These are phyloP conservation scores for Basipetospora chlamydospora DNA, from an alignment of 2,329 filamentous ascomycete genomes.

Conservation along the genomic window DNA sequence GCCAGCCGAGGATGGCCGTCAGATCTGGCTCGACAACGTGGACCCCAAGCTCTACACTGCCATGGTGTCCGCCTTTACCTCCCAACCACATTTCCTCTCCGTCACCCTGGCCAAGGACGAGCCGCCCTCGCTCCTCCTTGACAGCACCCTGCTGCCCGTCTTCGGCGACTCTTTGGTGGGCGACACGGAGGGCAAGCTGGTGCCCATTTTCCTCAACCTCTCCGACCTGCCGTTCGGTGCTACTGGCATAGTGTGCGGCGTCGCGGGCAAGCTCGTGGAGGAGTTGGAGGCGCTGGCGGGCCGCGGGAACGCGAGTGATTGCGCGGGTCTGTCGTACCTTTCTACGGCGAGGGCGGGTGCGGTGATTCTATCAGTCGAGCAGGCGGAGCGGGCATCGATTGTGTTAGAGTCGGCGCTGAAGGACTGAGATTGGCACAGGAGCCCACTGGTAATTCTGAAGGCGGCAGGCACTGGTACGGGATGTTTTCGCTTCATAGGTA, in stretches of 20 bases:
- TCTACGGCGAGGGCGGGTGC: constrained; percentile 80
- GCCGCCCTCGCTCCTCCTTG: constrained; percentile 57
- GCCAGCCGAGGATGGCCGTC: too few species aligned
- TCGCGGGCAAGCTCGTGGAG: constrained; percentile 68
- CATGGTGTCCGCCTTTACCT: constrained; percentile 44
- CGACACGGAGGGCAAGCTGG: constrained; percentile 53
- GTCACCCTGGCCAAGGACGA: constrained; percentile 60
- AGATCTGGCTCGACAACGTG: constrained; percentile 42
- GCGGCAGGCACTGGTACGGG: too few species aligned
- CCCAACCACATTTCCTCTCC: constrained; percentile 56
- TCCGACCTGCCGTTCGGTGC: constrained; percentile 69
- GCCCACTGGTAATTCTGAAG: too few species aligned
- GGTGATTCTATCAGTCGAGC: constrained; percentile 67
- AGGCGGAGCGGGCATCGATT: constrained; percentile 57
- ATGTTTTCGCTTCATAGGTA: too few species aligned
- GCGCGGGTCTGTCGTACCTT: constrained; percentile 75
- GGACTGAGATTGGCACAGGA: constrained; percentile 13
- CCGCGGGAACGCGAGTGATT: constrained; percentile 30
- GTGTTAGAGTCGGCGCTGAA: constrained; percentile 44
- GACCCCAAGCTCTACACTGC: constrained; percentile 50
- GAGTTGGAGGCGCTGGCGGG: too few species aligned
- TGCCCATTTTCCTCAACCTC: constrained; percentile 82
- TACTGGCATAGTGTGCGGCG: constrained; percentile 88
- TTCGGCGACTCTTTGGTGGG: constrained; percentile 66
- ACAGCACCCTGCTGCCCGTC: constrained; percentile 49